A percentile compares a stretch with the other conserved stretches of the same genome.
Evolutionary conservation across 441 rosid species (phyloP).

Genomic region (Dalechampia spathulata): DNA sequence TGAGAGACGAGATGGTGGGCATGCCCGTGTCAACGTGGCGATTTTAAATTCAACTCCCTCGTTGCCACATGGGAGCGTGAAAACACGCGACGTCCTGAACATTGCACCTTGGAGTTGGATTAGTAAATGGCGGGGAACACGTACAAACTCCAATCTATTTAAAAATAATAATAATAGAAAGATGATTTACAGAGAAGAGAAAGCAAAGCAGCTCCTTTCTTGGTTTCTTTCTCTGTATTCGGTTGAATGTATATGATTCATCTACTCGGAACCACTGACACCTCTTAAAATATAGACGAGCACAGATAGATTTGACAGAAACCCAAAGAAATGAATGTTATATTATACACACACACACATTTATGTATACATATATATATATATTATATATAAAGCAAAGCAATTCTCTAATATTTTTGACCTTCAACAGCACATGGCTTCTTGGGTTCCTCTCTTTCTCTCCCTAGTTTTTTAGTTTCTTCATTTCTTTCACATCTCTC

Average conservation of each 20-base stretch:
- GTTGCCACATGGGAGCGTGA: neutral
- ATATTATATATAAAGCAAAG: conserved; percentile 13
- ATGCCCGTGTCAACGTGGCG: neutral
- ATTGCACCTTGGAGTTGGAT: conserved; percentile 31
- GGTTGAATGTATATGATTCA: neutral
- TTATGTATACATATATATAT: too few species aligned
- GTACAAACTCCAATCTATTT: conserved; percentile 6
- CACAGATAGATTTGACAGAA: too few species aligned
- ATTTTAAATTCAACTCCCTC: neutral
- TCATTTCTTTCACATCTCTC: conserved; percentile 13
- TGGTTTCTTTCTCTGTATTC: neutral
- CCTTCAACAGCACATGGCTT: conserved; percentile 75
- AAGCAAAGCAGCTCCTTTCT: conserved; percentile 10
- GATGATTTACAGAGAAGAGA: neutral
- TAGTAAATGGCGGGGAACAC: conserved; percentile 31
- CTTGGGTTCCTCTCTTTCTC: conserved; percentile 23
- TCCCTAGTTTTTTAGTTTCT: conserved; percentile 26
- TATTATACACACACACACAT: too few species aligned
- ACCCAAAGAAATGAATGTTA: too few species aligned
- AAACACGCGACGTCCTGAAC: conserved; percentile 23
- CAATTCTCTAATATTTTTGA: conserved; percentile 48
- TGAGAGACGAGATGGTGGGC: too few species aligned
- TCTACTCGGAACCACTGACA: too few species aligned
- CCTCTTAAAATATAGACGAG: too few species aligned
- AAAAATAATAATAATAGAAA: conserved; percentile 4